These are phyloP conservation scores for Purpureocillium lavendulum DNA, from an alignment of 2,329 filamentous ascomycete species.

Conservation along the genomic window DNA sequence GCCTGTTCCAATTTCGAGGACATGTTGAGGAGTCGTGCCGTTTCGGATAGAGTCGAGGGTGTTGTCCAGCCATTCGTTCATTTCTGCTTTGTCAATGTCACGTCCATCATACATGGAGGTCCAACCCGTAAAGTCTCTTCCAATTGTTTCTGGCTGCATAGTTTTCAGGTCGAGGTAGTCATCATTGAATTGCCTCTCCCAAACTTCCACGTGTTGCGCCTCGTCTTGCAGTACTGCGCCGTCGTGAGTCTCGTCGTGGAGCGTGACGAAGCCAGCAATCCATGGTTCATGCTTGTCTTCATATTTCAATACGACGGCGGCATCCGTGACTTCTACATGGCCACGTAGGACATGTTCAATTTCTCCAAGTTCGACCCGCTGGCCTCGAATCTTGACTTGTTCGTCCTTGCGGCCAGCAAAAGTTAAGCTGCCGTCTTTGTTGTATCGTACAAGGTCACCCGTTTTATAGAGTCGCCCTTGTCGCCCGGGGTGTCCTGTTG, in stretches of 20 bases:
- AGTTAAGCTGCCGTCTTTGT: constrained; percentile 18
- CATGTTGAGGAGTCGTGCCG: constrained; percentile 4
- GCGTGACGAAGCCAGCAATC: constrained; percentile 9
- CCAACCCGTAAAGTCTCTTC: constrained; percentile 20
- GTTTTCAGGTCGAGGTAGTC: background rate
- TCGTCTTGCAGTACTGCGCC: background rate
- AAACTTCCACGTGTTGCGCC: constrained; percentile 2
- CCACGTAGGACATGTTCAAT: constrained; percentile 11
- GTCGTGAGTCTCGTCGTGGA: background rate
- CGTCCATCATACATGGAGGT: constrained; percentile 22
- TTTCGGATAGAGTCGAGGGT: constrained; percentile 13
- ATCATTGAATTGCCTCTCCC: background rate
- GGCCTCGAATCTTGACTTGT: constrained; percentile 45
- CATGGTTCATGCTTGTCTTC: constrained; percentile 2
- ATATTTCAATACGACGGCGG: constrained; percentile 8
- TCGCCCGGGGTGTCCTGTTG: constrained; percentile 21
- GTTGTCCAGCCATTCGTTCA: constrained; percentile 23
- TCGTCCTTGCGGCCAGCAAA: constrained; percentile 33
- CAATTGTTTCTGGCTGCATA: constrained; percentile 1
- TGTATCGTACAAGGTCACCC: constrained; percentile 21
- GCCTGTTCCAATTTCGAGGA: constrained; percentile 21
- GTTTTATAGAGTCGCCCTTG: constrained; percentile 22
- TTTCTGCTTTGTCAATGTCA: constrained; percentile 15
- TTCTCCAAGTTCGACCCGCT: constrained; percentile 31
- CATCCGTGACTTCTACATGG: constrained; percentile 8